A percentile compares a stretch with the other conserved stretches of the same genome.
These are phyloP conservation scores for Leishmania amazonensis DNA, from an alignment of 208 protist genomes.

Conservation along the genomic window DNA sequence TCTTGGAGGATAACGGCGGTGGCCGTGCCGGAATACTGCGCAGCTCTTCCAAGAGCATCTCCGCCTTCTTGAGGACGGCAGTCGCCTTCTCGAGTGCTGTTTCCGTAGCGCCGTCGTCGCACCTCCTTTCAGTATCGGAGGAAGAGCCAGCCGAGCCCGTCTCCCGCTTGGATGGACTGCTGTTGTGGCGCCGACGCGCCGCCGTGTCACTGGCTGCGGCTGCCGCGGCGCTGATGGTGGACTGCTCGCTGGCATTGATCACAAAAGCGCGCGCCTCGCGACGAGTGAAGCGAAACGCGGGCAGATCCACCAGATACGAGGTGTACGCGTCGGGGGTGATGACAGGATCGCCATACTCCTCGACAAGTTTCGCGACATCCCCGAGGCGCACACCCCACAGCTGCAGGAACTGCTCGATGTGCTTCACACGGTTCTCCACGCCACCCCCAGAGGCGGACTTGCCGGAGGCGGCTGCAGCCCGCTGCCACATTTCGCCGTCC, in stretches of 20 bases:
- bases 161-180: slow-evolving; percentile 3
- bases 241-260: slow-evolving; percentile 15
- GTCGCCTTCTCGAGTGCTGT: slow-evolving; percentile 34
- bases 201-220: slow-evolving; percentile 26
- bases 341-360: slow-evolving; percentile 73
- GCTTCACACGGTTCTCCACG: slow-evolving; percentile 48
- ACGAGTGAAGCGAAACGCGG: slow-evolving; percentile 63
- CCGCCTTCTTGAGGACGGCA: slow-evolving; percentile 36
- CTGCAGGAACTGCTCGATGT: slow-evolving; percentile 69
- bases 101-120: neutral
- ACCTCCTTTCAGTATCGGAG: neutral
- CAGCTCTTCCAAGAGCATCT: slow-evolving; percentile 32
- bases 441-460: slow-evolving; percentile 24
- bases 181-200: slow-evolving; percentile 21
- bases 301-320: slow-evolving; percentile 71
- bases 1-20: neutral
- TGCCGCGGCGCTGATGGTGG: slow-evolving; percentile 4
- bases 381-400: slow-evolving; percentile 70
- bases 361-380: slow-evolving; percentile 69
- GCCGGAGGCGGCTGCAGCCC: slow-evolving; percentile 4
- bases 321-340: slow-evolving; percentile 83
- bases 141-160: neutral
- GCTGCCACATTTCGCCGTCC: slow-evolving; percentile 12
- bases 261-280: slow-evolving; percentile 52
- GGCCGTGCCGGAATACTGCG: neutral